Percentiles rank a stretch among this genome's conserved stretches.
Evolutionary conservation across 208 protist species (phyloP).

Genomic region (Sergeia podlipaevii): DNA sequence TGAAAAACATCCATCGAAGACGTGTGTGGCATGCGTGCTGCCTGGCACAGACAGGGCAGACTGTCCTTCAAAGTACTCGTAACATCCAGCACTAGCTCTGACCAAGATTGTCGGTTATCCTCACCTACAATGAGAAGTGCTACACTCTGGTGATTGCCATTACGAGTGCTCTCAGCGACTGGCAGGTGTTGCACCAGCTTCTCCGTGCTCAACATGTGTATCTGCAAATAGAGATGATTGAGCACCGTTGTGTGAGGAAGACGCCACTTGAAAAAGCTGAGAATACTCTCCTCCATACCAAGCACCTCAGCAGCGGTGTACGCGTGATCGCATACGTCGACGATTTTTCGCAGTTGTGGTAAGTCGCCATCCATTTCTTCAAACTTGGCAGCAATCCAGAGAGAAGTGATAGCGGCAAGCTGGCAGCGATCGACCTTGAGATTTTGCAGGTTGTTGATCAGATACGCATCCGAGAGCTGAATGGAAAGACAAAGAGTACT

Average conservation of each 20-base stretch:
- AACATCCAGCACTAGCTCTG: conserved; percentile 18
- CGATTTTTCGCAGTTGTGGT: conserved; percentile 53
- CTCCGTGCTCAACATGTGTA: conserved; percentile 62
- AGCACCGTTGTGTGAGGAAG: conserved; percentile 80
- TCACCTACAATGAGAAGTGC: conserved; percentile 39
- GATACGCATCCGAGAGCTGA: conserved; percentile 76
- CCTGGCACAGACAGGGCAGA: conserved; percentile 43
- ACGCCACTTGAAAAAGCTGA: conserved; percentile 75
- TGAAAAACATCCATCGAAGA: conserved; percentile 57
- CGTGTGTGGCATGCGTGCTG: conserved; percentile 30
- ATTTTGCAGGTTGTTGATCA: conserved; percentile 46
- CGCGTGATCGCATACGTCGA: conserved; percentile 72
- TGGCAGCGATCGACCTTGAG: conserved; percentile 72
- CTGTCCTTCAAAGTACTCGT: conserved; percentile 28
- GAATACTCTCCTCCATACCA: conserved; percentile 74
- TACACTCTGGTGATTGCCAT: conserved; percentile 18
- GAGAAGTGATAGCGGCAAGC: conserved; percentile 61
- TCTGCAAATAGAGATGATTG: conserved; percentile 77
- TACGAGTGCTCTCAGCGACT: conserved; percentile 4
- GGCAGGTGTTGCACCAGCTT: conserved; percentile 28
- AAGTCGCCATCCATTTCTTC: conserved; percentile 76
- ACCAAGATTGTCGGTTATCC: conserved; percentile 26
- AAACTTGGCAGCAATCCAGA: conserved; percentile 86
- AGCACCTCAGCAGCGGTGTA: conserved; percentile 60
- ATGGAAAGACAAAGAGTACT: conserved; percentile 80